Conservation (phyloP, 2,329 filamentous ascomycete species). For the Monilinia polystroma region DNA sequence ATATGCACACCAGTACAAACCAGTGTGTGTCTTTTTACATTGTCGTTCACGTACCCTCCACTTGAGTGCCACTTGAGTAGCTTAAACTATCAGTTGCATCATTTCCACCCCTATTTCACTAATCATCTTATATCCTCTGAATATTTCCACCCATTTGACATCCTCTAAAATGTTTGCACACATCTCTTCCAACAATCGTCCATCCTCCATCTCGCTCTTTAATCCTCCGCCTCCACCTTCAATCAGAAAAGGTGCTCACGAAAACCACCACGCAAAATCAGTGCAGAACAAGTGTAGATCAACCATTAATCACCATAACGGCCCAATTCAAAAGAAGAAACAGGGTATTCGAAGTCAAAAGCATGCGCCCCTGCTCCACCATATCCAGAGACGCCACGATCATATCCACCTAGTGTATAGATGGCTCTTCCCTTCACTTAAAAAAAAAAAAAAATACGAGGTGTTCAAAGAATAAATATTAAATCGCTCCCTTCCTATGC, state of each 20-base stretch:
- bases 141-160: neutral
- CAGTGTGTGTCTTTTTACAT: neutral
- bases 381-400: neutral
- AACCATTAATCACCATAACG: neutral
- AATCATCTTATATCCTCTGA: neutral
- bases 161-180: neutral
- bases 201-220: neutral
- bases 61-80: neutral
- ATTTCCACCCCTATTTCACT: neutral
- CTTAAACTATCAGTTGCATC: neutral
- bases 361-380: neutral
- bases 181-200: no score
- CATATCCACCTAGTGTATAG: neutral
- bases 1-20: neutral
- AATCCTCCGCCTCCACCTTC: neutral
- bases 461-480: neutral
- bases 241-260: neutral
- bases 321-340: neutral
- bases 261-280: neutral
- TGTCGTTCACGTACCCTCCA: neutral
- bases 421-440: neutral
- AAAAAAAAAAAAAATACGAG: conserved; percentile 3
- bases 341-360: conserved; percentile 1
- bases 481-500: neutral
- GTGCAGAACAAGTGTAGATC: neutral